Evolutionary conservation across 805 yeast species (phyloP), one percentile per base, ranked within the genome.

Genomic region (Hyphopichia homilentoma): DNA sequence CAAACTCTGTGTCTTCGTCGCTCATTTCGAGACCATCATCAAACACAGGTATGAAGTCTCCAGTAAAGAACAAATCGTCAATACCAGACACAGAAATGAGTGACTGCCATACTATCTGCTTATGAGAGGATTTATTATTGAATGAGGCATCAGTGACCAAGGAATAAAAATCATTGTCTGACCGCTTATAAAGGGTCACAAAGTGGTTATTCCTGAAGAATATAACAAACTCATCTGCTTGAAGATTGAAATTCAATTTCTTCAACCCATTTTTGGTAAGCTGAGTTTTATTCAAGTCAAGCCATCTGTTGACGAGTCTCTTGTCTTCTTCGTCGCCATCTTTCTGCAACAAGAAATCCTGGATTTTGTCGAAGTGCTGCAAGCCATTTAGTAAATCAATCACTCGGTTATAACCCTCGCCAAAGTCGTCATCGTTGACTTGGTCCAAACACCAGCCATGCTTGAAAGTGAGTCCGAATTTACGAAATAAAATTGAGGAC

Each of bases 121-220:
- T 48, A 16, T 48, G 46, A 9, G 50, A 37, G n/a, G 70, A 61
- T 2, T 53, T 47, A 21, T 42, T 41, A 25, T 68, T 63, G 47
- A 77, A 82, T 3, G 93, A 87, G 11, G 69, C 61, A 50, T 93
- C 96, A 1, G 93, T 84, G 3, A 84, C 81, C 17, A 90, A 63
- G 4, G 75, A 57, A 49, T 75, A 87, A 20, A 90, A 61, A 25
- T 57, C 68, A 27, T 50, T 45, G 34, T 68, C 68, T 18, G 65
- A 66, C 15, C 54, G 53, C 48, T 79, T 80, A 44, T 67, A 73
- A 7, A 89, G 52, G 0, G 96, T 86, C 41, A 74, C 74, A 57
- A 85, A 90, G 54, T 88, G 96, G 54, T 93, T 89, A 57, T 93
- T 90, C 49, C 97, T 71, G 63, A 89, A 93, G 40, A 90, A 73